Conservation (phyloP, 176 grass and related monocot species). For the Zoysia japonica region DNA sequence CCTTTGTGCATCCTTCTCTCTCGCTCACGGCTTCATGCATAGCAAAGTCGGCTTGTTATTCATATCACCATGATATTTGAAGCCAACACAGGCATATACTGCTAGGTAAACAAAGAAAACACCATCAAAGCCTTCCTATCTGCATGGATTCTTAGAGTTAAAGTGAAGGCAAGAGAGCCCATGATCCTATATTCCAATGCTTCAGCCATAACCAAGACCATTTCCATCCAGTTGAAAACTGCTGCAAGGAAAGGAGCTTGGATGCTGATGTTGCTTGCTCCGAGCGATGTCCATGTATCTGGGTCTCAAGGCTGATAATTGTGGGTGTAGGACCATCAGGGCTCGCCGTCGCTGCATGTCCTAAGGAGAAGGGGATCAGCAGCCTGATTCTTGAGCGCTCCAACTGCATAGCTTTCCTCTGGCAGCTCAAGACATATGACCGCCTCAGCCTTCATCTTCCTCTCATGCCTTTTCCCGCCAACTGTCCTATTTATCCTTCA, state of each 20-base stretch:
- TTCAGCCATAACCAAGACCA: constrained; percentile 54
- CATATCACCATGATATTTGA: constrained; percentile 16
- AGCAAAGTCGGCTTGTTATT: constrained; percentile 11
- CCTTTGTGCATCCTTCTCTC: constrained; percentile 31
- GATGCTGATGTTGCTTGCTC: constrained; percentile 25
- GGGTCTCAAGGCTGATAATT: constrained; percentile 65
- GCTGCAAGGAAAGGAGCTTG: constrained; percentile 22
- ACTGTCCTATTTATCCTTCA: constrained; percentile 81
- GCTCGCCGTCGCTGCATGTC: constrained; percentile 83
- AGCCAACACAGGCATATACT: constrained; percentile 41
- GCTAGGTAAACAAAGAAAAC: constrained; percentile 45
- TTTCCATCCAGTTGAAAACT: constrained; percentile 25
- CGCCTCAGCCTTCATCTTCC: constrained; percentile 96
- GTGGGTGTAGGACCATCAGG: constrained; percentile 96
- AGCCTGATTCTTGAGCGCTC: constrained; percentile 88
- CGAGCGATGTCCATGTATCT: constrained; percentile 40
- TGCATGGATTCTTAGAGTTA: constrained; percentile 67
- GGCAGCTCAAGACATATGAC: constrained; percentile 89
- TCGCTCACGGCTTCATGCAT: constrained; percentile 33
- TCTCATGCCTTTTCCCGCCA: constrained; percentile 71
- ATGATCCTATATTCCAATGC: constrained; percentile 66
- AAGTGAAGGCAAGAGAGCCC: constrained; percentile 75
- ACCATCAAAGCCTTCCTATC: constrained; percentile 34
- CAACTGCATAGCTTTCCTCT: constrained; percentile 82
- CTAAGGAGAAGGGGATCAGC: constrained; percentile 64